Conservation (phyloP, 1,284 basidiomycete genomes). For the Pascua sp. region DNA sequence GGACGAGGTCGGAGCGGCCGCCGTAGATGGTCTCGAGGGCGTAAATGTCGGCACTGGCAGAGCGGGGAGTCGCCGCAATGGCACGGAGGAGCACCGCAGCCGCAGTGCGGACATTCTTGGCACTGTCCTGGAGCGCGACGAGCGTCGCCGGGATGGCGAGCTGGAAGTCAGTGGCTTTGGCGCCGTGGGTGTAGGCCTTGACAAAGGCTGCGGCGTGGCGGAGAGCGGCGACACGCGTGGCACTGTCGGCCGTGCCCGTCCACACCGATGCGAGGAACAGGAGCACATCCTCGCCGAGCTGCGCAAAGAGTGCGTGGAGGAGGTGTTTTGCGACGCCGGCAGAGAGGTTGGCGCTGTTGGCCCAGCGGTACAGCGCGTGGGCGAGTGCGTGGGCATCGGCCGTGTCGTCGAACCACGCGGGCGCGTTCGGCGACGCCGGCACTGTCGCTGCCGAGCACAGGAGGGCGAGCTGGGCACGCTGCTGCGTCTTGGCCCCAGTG, state of each 20-base stretch:
- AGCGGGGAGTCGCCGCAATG: conserved; percentile 38
- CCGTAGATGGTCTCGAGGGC: conserved; percentile 82
- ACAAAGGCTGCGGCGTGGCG: conserved; percentile 65
- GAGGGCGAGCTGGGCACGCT: conserved; percentile 32
- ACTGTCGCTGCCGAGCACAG: conserved; percentile 30
- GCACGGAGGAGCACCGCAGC: conserved; percentile 60
- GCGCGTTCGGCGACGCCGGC: conserved; percentile 10
- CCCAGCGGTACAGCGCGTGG: conserved; percentile 58
- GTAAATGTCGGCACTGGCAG: conserved; percentile 59
- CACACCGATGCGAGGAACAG: conserved; percentile 74
- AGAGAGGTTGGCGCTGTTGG: conserved; percentile 55
- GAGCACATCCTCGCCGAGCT: conserved; percentile 67
- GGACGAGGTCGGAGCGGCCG: conserved; percentile 60
- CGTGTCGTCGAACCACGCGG: conserved; percentile 24
- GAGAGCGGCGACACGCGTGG: conserved; percentile 66
- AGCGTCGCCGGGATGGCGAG: conserved; percentile 74
- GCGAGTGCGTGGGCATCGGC: conserved; percentile 10
- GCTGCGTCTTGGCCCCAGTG: conserved; percentile 28
- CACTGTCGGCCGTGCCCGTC: conserved; percentile 47
- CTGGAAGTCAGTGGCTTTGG: conserved; percentile 65
- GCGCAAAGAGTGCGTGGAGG: conserved; percentile 64
- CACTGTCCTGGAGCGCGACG: conserved; percentile 59
- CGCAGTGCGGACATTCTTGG: conserved; percentile 58
- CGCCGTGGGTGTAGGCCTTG: conserved; percentile 48
- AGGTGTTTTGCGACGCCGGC: conserved; percentile 57